Evolutionary conservation across 768 basidiomycete species (phyloP).

Genomic region (Tulasnella sp.): DNA sequence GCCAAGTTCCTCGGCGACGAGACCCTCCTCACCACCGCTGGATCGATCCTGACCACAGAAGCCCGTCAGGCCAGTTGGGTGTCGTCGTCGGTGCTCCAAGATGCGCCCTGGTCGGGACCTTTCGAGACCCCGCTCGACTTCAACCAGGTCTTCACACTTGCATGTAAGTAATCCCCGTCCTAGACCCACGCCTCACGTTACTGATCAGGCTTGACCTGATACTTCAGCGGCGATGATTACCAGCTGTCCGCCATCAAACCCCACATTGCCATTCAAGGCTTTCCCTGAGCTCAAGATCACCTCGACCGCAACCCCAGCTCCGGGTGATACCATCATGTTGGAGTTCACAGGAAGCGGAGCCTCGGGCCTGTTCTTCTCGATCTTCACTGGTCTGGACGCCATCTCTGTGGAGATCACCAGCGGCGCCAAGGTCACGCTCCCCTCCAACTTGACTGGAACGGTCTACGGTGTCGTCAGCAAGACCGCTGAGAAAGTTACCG

Average conservation of each 20-base stretch:
- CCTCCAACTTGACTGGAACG: slow-evolving; percentile 36
- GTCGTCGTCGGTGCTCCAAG: slow-evolving; percentile 37
- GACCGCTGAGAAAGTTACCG: slow-evolving; percentile 31
- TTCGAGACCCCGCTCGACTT: slow-evolving; percentile 42
- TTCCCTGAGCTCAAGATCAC: slow-evolving; percentile 40
- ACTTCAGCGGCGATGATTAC: slow-evolving; percentile 36
- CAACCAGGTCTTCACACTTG: slow-evolving; percentile 38
- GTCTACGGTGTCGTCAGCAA: slow-evolving; percentile 44
- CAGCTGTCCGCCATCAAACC: slow-evolving; percentile 44
- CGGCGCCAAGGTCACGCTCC: slow-evolving; percentile 30
- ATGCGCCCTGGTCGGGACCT: slow-evolving; percentile 44
- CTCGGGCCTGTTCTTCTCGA: slow-evolving; percentile 35
- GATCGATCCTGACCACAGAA: slow-evolving; percentile 52
- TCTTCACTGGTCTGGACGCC: slow-evolving; percentile 39
- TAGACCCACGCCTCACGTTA: neutral
- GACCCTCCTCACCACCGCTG: slow-evolving; percentile 40
- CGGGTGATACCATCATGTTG: slow-evolving; percentile 26
- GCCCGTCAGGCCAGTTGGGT: slow-evolving; percentile 56
- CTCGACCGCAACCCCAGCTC: slow-evolving; percentile 22
- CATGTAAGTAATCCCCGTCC: slow-evolving; percentile 19
- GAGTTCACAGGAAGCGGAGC: slow-evolving; percentile 20
- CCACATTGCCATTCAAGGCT: slow-evolving; percentile 37
- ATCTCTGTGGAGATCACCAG: slow-evolving; percentile 32
- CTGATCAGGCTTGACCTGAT: neutral
- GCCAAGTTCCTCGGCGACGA: slow-evolving; percentile 37